These are phyloP conservation scores for Pythium brassicae DNA, from an alignment of 352 stramenopile species.

Conservation along the genomic window DNA sequence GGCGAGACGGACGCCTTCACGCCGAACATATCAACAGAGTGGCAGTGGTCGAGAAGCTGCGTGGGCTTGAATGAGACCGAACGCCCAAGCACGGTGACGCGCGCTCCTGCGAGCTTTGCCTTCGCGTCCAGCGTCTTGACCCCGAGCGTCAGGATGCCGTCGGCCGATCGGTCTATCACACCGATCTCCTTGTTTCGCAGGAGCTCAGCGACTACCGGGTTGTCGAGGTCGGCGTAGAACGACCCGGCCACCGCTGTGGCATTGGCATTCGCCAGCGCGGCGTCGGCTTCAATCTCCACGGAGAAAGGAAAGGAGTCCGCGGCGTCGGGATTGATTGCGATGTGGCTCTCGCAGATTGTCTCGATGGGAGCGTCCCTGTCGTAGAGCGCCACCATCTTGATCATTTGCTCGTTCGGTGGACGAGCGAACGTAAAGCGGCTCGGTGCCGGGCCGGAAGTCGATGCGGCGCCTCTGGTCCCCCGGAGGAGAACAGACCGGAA, in stretches of 20 bases:
- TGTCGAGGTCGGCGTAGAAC: background rate
- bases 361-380: too few relatives aligned
- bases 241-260: background rate
- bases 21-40: constrained; percentile 1
- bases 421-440: too few relatives aligned
- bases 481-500: too few relatives aligned
- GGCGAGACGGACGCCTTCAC: background rate
- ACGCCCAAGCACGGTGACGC: background rate
- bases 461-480: too few relatives aligned
- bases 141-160: background rate
- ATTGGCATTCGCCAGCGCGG: background rate
- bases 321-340: too few relatives aligned
- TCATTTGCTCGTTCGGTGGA: too few relatives aligned
- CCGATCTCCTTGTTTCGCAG: background rate
- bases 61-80: background rate
- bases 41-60: background rate
- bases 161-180: background rate
- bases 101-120: background rate
- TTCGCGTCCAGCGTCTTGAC: background rate
- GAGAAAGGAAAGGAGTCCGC: background rate
- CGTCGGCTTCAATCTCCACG: background rate
- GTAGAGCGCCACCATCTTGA: too few relatives aligned
- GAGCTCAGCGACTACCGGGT: background rate
- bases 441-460: too few relatives aligned
- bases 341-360: too few relatives aligned